Evolutionary conservation across 1,284 basidiomycete species (phyloP), one percentile per base, ranked within the genome.

Genomic region (Ganoderma sp.): DNA sequence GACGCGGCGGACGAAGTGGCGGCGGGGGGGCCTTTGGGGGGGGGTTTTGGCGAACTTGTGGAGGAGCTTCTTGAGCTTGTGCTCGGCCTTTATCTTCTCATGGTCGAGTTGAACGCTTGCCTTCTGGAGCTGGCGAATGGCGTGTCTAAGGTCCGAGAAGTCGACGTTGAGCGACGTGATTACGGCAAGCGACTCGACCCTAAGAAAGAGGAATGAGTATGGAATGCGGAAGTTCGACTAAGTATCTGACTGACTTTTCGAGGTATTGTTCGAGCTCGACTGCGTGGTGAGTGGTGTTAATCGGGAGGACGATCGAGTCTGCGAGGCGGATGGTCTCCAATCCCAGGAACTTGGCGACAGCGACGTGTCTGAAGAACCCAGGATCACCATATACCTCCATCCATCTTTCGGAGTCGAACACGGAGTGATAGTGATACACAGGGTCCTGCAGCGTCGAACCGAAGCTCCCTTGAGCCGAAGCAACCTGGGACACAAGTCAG

Each of bases 221-320:
- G 0, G 25, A 17, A 17, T 45, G 32, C 37, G 37, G 12, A 48
- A 19, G 42, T 41, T 10, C 2, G 42, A 5, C 10, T 0, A n/a
- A n/a, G n/a, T n/a, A 7, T 34, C 43, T n/a, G 15, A 74, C 83
- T 25, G 73, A 87, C 87, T 76, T 79, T 67, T 85, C 77, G 14
- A 89, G 79, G 69, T 88, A 87, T 9, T 76, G 77, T 63, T 83
- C 81, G 39, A 88, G 79, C 69, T 86, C 83, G 50, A 81, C 76
- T 1, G 87, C 78, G 69, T 94, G 94, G 73, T 92, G 87, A 1
- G 91, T 92, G 7, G 91, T 90, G 78, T 95, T 94, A 73, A 96
- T 79, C 0, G 93, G 93, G 7, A 89, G 79, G 10, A 88, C 75
- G 56, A 90, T 78, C 6, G 85, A 79, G 68, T 90, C 87, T 0